These are phyloP conservation scores for Tympanopsis confertula DNA, from an alignment of 2,329 filamentous ascomycete species.

Conservation along the genomic window DNA sequence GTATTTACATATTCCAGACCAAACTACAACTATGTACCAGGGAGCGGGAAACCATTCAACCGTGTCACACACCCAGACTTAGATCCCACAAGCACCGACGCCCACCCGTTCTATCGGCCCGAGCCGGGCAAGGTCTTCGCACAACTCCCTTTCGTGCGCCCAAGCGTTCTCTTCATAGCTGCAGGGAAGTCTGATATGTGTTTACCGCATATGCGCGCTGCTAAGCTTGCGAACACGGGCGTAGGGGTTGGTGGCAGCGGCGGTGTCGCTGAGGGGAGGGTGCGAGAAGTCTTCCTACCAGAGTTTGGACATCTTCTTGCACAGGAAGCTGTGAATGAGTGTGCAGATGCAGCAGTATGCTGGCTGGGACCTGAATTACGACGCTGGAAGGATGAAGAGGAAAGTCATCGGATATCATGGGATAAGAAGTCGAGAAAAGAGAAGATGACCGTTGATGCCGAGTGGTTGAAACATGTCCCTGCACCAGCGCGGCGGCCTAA, in stretches of 20 bases:
- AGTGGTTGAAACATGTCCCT: slow-evolving; percentile 28
- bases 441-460: slow-evolving; percentile 42
- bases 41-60: slow-evolving; percentile 25
- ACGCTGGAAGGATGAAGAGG: slow-evolving; percentile 44
- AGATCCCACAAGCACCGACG: slow-evolving; percentile 19
- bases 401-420: slow-evolving; percentile 42
- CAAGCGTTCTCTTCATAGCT: slow-evolving; percentile 59
- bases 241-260: slow-evolving; percentile 57
- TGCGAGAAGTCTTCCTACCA: slow-evolving; percentile 52
- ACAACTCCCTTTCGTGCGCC: slow-evolving; percentile 47
- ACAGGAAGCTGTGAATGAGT: slow-evolving; percentile 62
- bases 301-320: slow-evolving; percentile 69
- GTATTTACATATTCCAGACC: slow-evolving; percentile 67
- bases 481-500: background rate
- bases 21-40: slow-evolving; percentile 30
- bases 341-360: slow-evolving; percentile 44
- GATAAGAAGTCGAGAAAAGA: slow-evolving; percentile 30
- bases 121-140: slow-evolving; percentile 45
- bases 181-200: slow-evolving; percentile 49
- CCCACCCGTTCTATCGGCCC: slow-evolving; percentile 53
- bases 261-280: slow-evolving; percentile 49
- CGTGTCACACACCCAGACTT: slow-evolving; percentile 31
- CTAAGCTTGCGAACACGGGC: slow-evolving; percentile 55
- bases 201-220: slow-evolving; percentile 29
- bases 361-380: slow-evolving; percentile 47